Evolutionary conservation across 2,329 filamentous ascomycete genomes (phyloP), one percentile per base, ranked within the genome.

Genomic region (Calonectria crousiana): DNA sequence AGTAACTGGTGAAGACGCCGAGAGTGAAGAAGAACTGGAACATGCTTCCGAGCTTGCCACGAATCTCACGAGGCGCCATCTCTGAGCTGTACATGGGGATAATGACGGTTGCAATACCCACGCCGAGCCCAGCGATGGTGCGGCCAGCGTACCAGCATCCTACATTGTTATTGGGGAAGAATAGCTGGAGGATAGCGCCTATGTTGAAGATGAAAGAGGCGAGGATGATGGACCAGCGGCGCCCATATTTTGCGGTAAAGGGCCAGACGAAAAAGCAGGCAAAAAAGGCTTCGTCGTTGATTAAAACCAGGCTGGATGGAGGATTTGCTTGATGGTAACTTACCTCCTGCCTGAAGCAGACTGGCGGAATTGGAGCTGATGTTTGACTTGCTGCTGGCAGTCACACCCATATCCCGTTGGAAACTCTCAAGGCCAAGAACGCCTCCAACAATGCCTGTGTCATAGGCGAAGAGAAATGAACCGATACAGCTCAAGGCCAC

Each of bases 21-120:
- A 86, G 80, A 6, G 85, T 86, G 74, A 86, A 86, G 78, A 87
- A 86, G 79, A 86, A 85, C 75, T 88, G 86, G 74, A 88, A 88
- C 79, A 87, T 83, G 76, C 82, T 84, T 49, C 85, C 86, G 8
- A 88, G 82, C 47, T 82, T 80, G 13, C 86, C 87, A 51, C 87
- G 84, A 49, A 88, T 83, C 28, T 86, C 79, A 68, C 87, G 88
- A 20, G 88, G 88, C 0, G 86, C 83, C 84, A 87, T 87, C 80
- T 89, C 87, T 28, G 84, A 83, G 32, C 81, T 83, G 77, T 85
- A 88, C 78, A 88, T 85, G 62, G 87, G 87, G n/a, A 88, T 85
- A 47, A 87, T 83, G 67, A 85, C 85, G 4, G 84, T 85, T 11
- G 84, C 83, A 66, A 84, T 81, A 13, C 86, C 85, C 6, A 86